Base-by-base conservation (phyloP, 73 alveolate genomes). In the Paramecium tetraurelia region DNA sequence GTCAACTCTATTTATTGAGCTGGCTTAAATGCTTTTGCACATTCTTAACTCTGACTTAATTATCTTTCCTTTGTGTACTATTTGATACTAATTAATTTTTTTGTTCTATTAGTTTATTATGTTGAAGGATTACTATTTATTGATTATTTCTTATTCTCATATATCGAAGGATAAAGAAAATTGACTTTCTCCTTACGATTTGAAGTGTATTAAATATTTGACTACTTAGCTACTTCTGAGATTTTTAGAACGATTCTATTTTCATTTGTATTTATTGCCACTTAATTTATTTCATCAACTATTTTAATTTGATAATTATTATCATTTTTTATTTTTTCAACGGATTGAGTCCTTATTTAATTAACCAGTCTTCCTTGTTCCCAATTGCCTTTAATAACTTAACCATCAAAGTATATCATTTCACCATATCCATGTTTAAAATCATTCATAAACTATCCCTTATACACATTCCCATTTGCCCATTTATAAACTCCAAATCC, bases 401-500 rank as follows among this genome's bases (percentile, higher is more conserved):
- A 41, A 27, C 92, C 94, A 89, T 89, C 94, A 38, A 59, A 36
- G 44, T 80, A 88, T 44, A 36, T 35, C 93, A 88, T 88, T 43
- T 88, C 93, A 1, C 93, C 93, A 88, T 36, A 70, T 5, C 94
- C 94, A 89, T 89, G 89, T 50, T 83, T 89, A 58, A 38, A 71
- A 38, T 89, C 92, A 70, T 71, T 68, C 22, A 70, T 24, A 46
- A 44, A 89, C 16, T 71, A 85, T 2, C 92, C 94, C 16, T 33
- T 71, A 27, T 89, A 89, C n/a, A 46, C 53, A 89, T 89, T 89
- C 0, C 92, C 85, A 18, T 77, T 70, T 20, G 92, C 94, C 93
- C 93, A 88, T 20, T 75, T 88, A 24, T 69, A 88, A 2, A 88
- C 63, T 68, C 93, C 93, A 70, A 40, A 88, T 41, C 94, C 94